A percentile compares a stretch with the other conserved stretches of the same genome.
These are phyloP conservation scores for Apiotrichum sp. DNA, from an alignment of 1,284 basidiomycete genomes.

Conservation along the genomic window DNA sequence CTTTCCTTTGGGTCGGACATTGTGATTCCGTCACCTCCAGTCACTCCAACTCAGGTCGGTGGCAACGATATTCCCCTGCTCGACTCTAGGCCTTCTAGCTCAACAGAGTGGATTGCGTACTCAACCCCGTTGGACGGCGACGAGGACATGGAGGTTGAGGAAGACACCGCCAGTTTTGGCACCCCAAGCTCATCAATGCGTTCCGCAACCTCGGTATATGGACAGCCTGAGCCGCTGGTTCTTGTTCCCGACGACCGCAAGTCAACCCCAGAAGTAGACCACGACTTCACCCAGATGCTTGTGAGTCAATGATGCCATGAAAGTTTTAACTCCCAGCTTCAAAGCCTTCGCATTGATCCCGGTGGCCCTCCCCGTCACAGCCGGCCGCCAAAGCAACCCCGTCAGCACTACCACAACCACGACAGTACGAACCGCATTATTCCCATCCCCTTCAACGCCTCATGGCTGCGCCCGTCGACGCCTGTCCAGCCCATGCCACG, in stretches of 20 bases:
- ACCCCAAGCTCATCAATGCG: not conserved
- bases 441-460: too few relatives aligned
- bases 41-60: not conserved
- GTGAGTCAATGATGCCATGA: not conserved
- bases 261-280: not conserved
- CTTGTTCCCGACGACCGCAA: not conserved
- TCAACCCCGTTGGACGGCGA: slow-evolving; percentile 3
- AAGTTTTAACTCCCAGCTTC: not conserved
- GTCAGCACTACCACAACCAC: too few relatives aligned
- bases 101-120: slow-evolving; percentile 10
- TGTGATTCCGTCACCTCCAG: not conserved
- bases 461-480: too few relatives aligned
- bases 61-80: not conserved
- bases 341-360: too few relatives aligned
- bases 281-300: not conserved
- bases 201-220: not conserved
- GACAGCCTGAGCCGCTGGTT: not conserved
- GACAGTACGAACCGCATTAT: too few relatives aligned
- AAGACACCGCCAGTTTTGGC: not conserved
- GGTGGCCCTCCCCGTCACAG: too few relatives aligned
- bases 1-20: not conserved
- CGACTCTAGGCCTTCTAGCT: not conserved
- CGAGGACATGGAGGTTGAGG: not conserved
- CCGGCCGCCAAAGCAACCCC: too few relatives aligned
- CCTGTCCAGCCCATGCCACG: too few relatives aligned